Base-by-base conservation (phyloP, 140 eudicot genomes). In the Bidens hawaiensis region DNA sequence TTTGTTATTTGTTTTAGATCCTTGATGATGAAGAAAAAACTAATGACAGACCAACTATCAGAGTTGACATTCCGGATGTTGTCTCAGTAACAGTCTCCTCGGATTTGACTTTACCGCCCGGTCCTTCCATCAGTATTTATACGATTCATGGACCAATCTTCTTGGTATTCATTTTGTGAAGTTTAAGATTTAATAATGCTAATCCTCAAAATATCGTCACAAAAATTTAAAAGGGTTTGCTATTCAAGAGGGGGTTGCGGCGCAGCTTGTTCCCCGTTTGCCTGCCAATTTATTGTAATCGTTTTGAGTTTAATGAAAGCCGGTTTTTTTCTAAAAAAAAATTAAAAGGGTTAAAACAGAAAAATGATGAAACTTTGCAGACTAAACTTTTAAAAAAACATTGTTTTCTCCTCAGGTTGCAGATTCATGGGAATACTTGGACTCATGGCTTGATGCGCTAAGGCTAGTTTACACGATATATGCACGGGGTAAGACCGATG, bases 401-500 rank as follows among this genome's bases (percentile, higher is more conserved):
- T 72, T 2, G 1, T 76, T 67, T 47, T 45, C 42, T 56, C 84
- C 42, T 56, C 84, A 84, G 96, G 75, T 91, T 75, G 91, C 96
- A 60, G 96, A 91, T 74, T 82, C 98, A 14, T 82, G 95, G 89
- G 96, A 91, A 66, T 71, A 73, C 51, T 64, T 84, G 75, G 96
- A 87, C 48, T 80, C 89, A 16, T 87, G 96, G 98, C 81, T 87
- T 24, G 97, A 91, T 74, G 95, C 96, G 18, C 69, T 87, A 52
- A 86, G 94, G 23, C 71, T 91, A 72, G 95, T 87, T 34, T 91
- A 87, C 89, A 91, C 95, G 16, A 87, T 91, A 47, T 84, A 18
- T 71, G 96, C 98, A 7, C 80, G 91, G 63, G 91, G 91, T 41
- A 91, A 87, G 83, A 82, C 81, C 48, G 96, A 91, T 61, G 91